phyloP scores from a whole-genome alignment of 495 filamentous ascomycete species.

The Penicillium paradoxum region DNA sequence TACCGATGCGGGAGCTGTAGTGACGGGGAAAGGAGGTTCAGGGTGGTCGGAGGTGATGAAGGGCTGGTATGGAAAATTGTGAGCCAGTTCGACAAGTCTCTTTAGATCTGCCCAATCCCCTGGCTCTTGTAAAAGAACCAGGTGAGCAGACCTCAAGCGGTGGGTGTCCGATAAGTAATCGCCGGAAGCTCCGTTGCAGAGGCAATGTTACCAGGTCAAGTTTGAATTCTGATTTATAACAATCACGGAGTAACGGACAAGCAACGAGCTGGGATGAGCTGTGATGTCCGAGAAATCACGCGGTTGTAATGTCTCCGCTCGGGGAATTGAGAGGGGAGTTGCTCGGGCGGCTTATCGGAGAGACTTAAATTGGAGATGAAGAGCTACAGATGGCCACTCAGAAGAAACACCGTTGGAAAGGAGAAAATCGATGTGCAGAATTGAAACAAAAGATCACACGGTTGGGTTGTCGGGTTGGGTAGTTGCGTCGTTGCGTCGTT shows the following conservation, averaged over 20 bases:
- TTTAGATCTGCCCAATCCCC: conserved; percentile 44
- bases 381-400: neutral
- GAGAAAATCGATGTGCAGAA: neutral
- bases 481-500: no score
- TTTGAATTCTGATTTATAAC: neutral
- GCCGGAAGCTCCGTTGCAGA: conserved; percentile 4
- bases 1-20: conserved; percentile 19
- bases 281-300: neutral
- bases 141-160: conserved; percentile 42
- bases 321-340: neutral
- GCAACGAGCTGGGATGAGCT: no score
- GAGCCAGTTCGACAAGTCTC: conserved; percentile 59
- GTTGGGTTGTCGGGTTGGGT: neutral
- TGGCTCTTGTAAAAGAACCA: conserved; percentile 49
- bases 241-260: no score
- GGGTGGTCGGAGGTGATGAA: conserved; percentile 59
- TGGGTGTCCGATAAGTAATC: conserved; percentile 7
- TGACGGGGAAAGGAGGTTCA: conserved; percentile 37
- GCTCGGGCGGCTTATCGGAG: conserved; percentile 1
- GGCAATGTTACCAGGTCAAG: neutral
- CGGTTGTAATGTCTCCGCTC: neutral
- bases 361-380: no score
- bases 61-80: conserved; percentile 45
- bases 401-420: neutral
- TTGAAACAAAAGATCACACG: neutral